Conservation (phyloP, 2,329 filamentous ascomycete genomes). For the Colletotrichum sp. region DNA sequence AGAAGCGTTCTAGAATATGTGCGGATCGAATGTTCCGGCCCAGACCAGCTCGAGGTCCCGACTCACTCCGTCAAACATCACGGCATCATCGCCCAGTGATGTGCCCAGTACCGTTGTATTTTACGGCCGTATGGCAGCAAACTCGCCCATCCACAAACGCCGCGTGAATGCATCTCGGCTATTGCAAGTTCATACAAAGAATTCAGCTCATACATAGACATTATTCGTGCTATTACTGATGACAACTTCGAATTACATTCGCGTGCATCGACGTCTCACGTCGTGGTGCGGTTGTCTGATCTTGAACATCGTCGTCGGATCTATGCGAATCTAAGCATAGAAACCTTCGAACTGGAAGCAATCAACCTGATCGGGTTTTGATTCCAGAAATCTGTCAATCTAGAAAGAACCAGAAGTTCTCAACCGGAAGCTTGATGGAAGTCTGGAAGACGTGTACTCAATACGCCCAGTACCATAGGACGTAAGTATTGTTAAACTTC, state of each 20-base stretch:
- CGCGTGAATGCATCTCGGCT: not conserved
- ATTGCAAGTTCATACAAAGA: not conserved
- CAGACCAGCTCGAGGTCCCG: not conserved
- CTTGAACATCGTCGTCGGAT: not conserved
- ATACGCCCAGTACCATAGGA: not conserved
- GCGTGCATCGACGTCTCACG: not conserved
- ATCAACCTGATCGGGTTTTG: not conserved
- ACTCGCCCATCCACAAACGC: not conserved
- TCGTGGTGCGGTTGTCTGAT: not conserved
- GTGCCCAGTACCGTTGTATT: not conserved
- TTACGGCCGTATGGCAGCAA: not conserved
- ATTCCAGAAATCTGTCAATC: not conserved
- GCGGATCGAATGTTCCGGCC: not conserved
- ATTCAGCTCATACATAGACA: not conserved
- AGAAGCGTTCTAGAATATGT: slow-evolving; percentile 3
- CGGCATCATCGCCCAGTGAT: not conserved
- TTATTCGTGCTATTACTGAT: not conserved
- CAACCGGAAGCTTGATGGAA: not conserved
- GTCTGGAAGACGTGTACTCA: not conserved
- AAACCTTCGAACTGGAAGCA: not conserved
- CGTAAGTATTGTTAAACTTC: not conserved
- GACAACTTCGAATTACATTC: not conserved
- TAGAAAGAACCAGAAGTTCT: not conserved
- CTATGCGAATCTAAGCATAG: not conserved
- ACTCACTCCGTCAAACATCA: not conserved